phyloP scores from a whole-genome alignment of 2,329 filamentous ascomycete species.

The Fusarium sp. region DNA sequence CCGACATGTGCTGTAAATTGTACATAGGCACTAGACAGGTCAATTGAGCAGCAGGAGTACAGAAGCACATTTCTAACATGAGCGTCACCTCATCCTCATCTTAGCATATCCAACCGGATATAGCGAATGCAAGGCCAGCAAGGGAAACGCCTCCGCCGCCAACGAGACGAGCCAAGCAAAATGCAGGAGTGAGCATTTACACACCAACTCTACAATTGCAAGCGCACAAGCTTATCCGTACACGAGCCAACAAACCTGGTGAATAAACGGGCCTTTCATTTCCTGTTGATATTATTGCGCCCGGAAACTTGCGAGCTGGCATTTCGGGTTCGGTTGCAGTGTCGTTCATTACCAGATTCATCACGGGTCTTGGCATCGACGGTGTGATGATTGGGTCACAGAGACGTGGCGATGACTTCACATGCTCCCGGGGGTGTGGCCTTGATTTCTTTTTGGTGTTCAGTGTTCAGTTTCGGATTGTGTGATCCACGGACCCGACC shows the following conservation, averaged over 20 bases:
- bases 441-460: conserved; percentile 8
- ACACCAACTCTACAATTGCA: conserved; percentile 9
- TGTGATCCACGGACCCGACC: conserved; percentile 20
- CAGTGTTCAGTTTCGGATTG: conserved; percentile 10
- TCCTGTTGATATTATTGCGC: background rate
- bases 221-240: conserved; percentile 1
- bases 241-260: background rate
- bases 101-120: conserved; percentile 9
- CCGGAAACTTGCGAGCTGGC: conserved; percentile 6
- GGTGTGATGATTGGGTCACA: conserved; percentile 34
- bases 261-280: conserved; percentile 1
- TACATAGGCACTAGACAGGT: background rate
- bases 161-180: conserved; percentile 17
- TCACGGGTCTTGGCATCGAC: conserved; percentile 19
- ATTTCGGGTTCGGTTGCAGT: conserved; percentile 10
- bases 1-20: background rate
- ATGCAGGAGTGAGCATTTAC: conserved; percentile 8
- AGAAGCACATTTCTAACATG: background rate
- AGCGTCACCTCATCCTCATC: conserved; percentile 11
- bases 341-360: conserved; percentile 37
- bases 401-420: conserved; percentile 42
- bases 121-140: conserved; percentile 9
- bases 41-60: background rate
- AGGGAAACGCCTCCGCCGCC: conserved; percentile 1
- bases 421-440: conserved; percentile 14